phyloP scores from a whole-genome alignment of 2,329 filamentous ascomycete species.

The Neofusicoccum kwambonambiense region DNA sequence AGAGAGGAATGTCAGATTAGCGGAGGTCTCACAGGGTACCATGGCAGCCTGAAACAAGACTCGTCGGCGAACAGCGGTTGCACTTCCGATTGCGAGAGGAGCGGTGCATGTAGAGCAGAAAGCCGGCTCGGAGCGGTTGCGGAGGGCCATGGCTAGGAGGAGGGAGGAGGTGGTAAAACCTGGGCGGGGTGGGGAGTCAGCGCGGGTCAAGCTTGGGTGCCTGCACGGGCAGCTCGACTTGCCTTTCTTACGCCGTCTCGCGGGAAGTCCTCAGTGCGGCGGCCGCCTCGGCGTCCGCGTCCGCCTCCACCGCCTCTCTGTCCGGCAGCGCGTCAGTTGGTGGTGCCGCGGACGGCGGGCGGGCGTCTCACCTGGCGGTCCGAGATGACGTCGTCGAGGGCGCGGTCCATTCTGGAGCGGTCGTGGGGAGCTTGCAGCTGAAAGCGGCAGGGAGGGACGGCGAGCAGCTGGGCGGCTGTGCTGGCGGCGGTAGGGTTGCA shows the following conservation, averaged over 20 bases:
- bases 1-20: constrained; percentile 38
- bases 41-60: constrained; percentile 26
- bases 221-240: background rate
- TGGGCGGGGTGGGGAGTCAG: constrained; percentile 11
- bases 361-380: constrained; percentile 53
- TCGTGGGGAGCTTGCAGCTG: background rate
- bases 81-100: constrained; percentile 24
- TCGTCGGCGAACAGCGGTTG: constrained; percentile 31
- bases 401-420: constrained; percentile 56
- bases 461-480: background rate
- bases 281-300: constrained; percentile 37
- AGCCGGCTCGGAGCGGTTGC: constrained; percentile 13
- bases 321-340: constrained; percentile 12
- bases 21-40: constrained; percentile 25
- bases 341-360: background rate
- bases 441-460: background rate
- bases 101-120: constrained; percentile 19
- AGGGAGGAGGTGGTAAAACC: constrained; percentile 26
- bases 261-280: constrained; percentile 57
- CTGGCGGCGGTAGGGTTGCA: background rate
- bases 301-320: constrained; percentile 23
- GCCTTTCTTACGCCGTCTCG: constrained; percentile 93
- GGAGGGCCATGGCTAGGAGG: constrained; percentile 34
- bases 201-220: background rate
- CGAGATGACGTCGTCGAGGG: constrained; percentile 63